These are phyloP conservation scores for Boletellus sp. DNA, from an alignment of 1,284 basidiomycete species.

Conservation along the genomic window DNA sequence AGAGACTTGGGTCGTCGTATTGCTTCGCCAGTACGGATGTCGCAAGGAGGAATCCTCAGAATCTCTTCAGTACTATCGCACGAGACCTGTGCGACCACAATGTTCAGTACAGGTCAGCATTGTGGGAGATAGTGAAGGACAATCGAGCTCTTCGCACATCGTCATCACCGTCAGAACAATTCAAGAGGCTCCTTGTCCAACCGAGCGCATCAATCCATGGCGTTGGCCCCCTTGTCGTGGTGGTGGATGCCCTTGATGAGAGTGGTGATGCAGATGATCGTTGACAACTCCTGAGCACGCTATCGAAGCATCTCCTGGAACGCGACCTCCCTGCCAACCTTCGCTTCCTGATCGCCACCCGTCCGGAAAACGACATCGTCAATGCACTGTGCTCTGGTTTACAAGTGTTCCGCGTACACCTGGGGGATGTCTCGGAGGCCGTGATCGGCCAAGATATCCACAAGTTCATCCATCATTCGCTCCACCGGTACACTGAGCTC, in stretches of 20 bases:
- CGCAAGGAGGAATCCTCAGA: not conserved
- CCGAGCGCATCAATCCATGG: not conserved
- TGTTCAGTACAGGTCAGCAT: not conserved
- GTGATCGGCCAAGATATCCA: not conserved
- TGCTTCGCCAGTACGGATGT: not conserved
- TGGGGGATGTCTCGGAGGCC: not conserved
- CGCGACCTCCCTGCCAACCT: not conserved
- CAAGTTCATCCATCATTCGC: not conserved
- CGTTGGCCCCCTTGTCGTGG: constrained; percentile 5
- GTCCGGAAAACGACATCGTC: not conserved
- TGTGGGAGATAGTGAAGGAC: constrained; percentile 1
- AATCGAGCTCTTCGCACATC: constrained; percentile 3
- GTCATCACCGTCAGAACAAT: not conserved
- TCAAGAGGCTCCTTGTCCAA: not conserved
- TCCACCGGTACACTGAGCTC: not conserved
- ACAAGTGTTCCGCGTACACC: not conserved
- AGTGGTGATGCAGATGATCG: constrained; percentile 2
- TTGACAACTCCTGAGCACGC: not conserved
- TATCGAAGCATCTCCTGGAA: not conserved
- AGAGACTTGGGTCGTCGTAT: not conserved
- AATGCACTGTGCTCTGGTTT: not conserved
- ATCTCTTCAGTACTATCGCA: constrained; percentile 7
- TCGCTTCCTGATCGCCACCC: constrained; percentile 8
- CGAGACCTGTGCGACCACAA: constrained; percentile 3
- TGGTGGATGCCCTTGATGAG: constrained; percentile 14